Percentiles rank a stretch among this genome's conserved stretches.
These are phyloP conservation scores for Lactarius vividus DNA, from an alignment of 768 basidiomycete species.

Conservation along the genomic window DNA sequence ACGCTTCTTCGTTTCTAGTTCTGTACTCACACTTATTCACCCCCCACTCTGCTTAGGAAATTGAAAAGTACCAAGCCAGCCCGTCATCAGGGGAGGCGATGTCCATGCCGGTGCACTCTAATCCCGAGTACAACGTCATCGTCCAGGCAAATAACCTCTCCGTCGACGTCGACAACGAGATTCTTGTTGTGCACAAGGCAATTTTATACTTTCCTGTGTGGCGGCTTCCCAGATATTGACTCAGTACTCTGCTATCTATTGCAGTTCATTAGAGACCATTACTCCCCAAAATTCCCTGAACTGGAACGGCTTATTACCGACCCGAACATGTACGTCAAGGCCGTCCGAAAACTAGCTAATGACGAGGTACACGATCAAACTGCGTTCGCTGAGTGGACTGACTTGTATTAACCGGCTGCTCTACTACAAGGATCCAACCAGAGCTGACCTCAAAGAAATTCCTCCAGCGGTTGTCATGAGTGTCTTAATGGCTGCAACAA, in stretches of 20 bases:
- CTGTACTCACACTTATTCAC: slow-evolving; percentile 5
- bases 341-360: slow-evolving; percentile 87
- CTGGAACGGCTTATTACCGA: slow-evolving; percentile 93
- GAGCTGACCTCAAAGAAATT: slow-evolving; percentile 74
- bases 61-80: slow-evolving; percentile 78
- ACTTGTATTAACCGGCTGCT: not conserved
- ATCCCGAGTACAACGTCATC: slow-evolving; percentile 94
- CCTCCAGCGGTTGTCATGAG: slow-evolving; percentile 93
- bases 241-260: slow-evolving; percentile 20
- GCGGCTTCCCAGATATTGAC: slow-evolving; percentile 27
- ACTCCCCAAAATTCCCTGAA: slow-evolving; percentile 92
- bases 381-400: not conserved
- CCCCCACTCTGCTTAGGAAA: slow-evolving; percentile 56
- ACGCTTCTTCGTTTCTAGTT: slow-evolving; percentile 15
- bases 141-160: slow-evolving; percentile 97
- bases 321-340: slow-evolving; percentile 87
- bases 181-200: slow-evolving; percentile 94
- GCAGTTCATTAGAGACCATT: slow-evolving; percentile 97
- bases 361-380: slow-evolving; percentile 51
- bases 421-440: slow-evolving; percentile 69
- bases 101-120: slow-evolving; percentile 77
- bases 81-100: slow-evolving; percentile 80
- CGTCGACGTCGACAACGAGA: slow-evolving; percentile 98
- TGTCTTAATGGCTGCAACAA: slow-evolving; percentile 93
- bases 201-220: slow-evolving; percentile 24